Evolutionary conservation across 208 protist species (phyloP), one percentile per base, ranked within the genome.

Genomic region (Acanthamoeba healyi): DNA sequence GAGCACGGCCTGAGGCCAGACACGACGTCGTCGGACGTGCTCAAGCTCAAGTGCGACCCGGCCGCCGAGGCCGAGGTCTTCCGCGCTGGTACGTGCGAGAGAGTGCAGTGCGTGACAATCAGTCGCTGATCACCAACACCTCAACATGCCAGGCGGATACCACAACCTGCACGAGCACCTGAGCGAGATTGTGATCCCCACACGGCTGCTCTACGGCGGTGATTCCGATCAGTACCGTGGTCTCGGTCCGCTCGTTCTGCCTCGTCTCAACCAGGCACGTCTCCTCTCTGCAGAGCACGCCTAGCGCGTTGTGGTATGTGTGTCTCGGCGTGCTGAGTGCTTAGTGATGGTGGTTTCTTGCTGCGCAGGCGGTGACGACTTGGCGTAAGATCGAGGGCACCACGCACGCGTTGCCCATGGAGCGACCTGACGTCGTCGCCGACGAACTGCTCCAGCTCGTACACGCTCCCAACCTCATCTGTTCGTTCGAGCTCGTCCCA

Each of bases 351-450:
- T 63, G 5, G 6, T 3, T 32, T 63, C 26, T 26, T 1, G 7
- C 29, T 24, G 15, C 0, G 22, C 32, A 77, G 67, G 22, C 40
- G 44, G 77, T 86, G 29, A 86, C 46, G 0, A 86, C 77, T 1
- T 51, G 3, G 2, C 17, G 58, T 4, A 51, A 44, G 22, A 54
- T 90, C 38, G 84, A 90, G 38, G 84, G 42, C 36, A 32, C 84
- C 84, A 90, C 84, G 0, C 84, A 90, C 26, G 67, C 58, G 9
- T 36, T 90, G 51, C 84, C 84, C 29, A 90, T 90, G 84, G 84
- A 90, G n/a, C 49, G 58, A 49, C 84, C 58, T 19, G 84, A 90
- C 15, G 2, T 90, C n/a, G 40, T 90, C 14, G 84, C 84, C 34
- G 84, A 90, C 6, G 84, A 90, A 49, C 26, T 90, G 42, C 46